Conservation (phyloP, 2,329 filamentous ascomycete genomes). For the Ascochyta pisi region DNA sequence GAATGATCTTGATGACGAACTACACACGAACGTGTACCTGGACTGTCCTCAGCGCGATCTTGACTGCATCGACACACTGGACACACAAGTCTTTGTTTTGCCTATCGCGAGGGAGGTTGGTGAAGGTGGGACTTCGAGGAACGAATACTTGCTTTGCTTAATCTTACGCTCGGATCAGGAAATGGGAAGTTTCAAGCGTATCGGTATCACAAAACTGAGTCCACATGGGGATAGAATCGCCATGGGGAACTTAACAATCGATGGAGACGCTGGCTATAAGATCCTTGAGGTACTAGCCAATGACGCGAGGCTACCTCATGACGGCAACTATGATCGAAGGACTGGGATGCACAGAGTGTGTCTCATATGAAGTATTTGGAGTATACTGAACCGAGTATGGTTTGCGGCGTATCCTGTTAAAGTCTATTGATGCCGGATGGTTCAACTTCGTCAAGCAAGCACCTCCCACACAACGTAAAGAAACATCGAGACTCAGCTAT, state of each 20-base stretch:
- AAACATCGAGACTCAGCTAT: too few relatives aligned
- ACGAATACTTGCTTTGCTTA: neutral
- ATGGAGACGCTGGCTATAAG: neutral
- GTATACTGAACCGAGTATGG: neutral
- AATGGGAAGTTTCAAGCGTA: neutral
- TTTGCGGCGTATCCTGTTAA: too few relatives aligned
- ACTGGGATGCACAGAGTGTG: neutral
- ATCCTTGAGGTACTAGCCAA: neutral
- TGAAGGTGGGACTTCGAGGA: neutral
- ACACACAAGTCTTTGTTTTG: conserved; percentile 9
- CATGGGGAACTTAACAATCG: neutral
- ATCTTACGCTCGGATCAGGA: neutral
- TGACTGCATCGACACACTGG: conserved; percentile 6
- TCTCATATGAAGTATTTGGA: neutral
- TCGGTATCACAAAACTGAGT: conserved; percentile 2
- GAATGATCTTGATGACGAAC: conserved; percentile 1
- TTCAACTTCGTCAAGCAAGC: too few relatives aligned
- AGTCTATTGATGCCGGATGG: too few relatives aligned
- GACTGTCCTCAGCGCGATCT: conserved; percentile 18
- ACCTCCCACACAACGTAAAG: too few relatives aligned
- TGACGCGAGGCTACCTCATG: neutral
- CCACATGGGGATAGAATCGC: neutral
- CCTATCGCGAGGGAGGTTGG: neutral
- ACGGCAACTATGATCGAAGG: neutral
- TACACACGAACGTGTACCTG: conserved; percentile 16